These are phyloP conservation scores for Beauveria asiatica DNA, from an alignment of 2,329 filamentous ascomycete species.

Conservation along the genomic window DNA sequence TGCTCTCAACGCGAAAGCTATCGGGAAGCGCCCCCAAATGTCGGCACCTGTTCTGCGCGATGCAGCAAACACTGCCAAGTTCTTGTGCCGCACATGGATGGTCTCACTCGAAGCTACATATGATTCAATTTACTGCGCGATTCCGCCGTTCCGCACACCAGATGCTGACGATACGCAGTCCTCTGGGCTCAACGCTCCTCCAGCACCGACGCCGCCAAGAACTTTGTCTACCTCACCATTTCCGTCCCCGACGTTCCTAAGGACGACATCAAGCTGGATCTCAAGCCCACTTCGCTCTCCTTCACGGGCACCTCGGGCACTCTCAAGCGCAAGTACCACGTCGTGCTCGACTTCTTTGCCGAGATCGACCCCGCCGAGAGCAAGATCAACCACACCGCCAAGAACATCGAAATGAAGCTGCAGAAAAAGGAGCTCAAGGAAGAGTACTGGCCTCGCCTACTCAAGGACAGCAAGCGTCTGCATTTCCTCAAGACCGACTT, in stretches of 20 bases:
- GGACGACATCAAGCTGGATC: constrained; percentile 69
- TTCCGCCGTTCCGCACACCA: not conserved
- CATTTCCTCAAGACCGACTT: constrained; percentile 99
- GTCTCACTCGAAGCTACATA: not conserved
- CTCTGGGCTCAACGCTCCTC: constrained; percentile 98
- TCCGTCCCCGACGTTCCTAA: constrained; percentile 75
- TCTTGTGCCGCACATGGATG: not conserved
- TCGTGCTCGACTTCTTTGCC: constrained; percentile 79
- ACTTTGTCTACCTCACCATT: constrained; percentile 92
- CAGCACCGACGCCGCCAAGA: constrained; percentile 68
- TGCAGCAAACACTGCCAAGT: not conserved
- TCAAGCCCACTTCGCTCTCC: constrained; percentile 66
- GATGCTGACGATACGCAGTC: constrained; percentile 43
- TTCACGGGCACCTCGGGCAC: constrained; percentile 78
- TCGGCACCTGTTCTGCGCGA: not conserved
- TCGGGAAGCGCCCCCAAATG: not conserved
- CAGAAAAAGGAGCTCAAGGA: constrained; percentile 94
- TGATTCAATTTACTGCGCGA: not conserved
- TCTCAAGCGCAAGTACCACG: constrained; percentile 78
- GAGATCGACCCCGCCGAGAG: constrained; percentile 82
- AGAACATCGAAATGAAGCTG: constrained; percentile 83
- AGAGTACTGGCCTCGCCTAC: constrained; percentile 90
- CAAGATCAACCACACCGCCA: constrained; percentile 80
- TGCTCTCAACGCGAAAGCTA: not conserved
- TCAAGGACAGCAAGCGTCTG: constrained; percentile 82